A percentile compares a stretch with the other conserved stretches of the same genome.
Conservation (phyloP, 257 asterid species). For the Solanum commersonii region DNA sequence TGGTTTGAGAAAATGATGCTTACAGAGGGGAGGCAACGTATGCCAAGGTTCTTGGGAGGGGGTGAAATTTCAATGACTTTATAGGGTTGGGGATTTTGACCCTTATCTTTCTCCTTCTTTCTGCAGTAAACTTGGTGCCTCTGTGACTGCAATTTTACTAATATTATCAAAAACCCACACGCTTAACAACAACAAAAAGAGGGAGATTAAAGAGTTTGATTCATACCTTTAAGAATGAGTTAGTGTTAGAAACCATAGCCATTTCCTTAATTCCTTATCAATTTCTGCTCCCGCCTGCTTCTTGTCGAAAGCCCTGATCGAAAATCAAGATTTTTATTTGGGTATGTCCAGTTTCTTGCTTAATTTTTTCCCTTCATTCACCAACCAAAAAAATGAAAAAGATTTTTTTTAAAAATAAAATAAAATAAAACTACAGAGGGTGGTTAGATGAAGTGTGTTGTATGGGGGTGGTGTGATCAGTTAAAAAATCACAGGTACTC, state of each 20-base stretch:
- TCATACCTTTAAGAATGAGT: slow-evolving; percentile 40
- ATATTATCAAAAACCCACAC: background rate
- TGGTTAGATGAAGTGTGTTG: background rate
- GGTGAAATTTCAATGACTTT: slow-evolving; percentile 78
- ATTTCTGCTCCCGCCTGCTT: background rate
- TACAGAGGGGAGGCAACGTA: slow-evolving; percentile 74
- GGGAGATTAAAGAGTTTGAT: background rate
- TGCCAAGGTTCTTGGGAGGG: slow-evolving; percentile 87
- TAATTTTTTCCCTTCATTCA: background rate
- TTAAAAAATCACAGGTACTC: background rate
- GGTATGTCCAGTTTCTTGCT: background rate
- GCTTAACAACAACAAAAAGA: background rate
- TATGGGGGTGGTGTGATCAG: background rate
- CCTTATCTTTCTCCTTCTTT: slow-evolving; percentile 62
- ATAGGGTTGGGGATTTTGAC: slow-evolving; percentile 62
- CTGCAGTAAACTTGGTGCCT: slow-evolving; percentile 56
- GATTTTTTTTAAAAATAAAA: no score
- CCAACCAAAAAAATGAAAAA: background rate
- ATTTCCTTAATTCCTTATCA: slow-evolving; percentile 11
- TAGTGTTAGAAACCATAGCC: slow-evolving; percentile 36
- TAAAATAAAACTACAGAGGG: background rate
- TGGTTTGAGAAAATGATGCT: slow-evolving; percentile 4
- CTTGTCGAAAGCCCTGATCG: background rate
- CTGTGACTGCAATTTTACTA: slow-evolving; percentile 15
- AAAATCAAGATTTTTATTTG: background rate